Conservation (phyloP, 2,329 filamentous ascomycete genomes). For the Fusarium transvaalense region DNA sequence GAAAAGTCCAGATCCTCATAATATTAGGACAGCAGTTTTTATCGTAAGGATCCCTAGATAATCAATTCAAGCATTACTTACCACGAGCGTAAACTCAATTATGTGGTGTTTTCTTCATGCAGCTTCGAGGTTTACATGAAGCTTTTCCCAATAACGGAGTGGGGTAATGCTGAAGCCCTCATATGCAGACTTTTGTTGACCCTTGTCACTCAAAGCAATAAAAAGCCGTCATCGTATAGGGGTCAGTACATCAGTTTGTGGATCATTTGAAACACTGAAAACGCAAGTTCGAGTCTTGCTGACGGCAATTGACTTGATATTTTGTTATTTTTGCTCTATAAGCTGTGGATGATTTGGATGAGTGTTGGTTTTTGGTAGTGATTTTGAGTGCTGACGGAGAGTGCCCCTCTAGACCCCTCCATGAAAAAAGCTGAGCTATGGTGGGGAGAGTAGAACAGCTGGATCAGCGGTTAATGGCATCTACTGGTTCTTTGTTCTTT, state of each 20-base stretch:
- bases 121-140: background rate
- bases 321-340: slow-evolving; percentile 5
- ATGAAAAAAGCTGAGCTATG: background rate
- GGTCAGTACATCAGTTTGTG: slow-evolving; percentile 47
- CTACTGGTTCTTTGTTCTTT: background rate
- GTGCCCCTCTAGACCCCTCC: slow-evolving; percentile 16
- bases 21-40: no score
- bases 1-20: no score
- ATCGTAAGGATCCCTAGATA: no score
- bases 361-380: background rate
- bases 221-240: slow-evolving; percentile 46
- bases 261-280: slow-evolving; percentile 37
- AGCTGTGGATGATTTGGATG: background rate
- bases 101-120: background rate
- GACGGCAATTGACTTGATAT: slow-evolving; percentile 29
- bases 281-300: slow-evolving; percentile 46
- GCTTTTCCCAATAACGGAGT: slow-evolving; percentile 16
- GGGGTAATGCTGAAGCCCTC: fast-evolving
- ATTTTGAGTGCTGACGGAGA: background rate
- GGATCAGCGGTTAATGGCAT: background rate
- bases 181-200: background rate
- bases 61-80: no score
- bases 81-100: background rate
- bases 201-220: slow-evolving; percentile 5
- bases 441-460: background rate